Percentiles rank a stretch among this genome's conserved stretches.
Evolutionary conservation across 148 eudicot genomes (phyloP).

Genomic region (Cornus suecica): DNA sequence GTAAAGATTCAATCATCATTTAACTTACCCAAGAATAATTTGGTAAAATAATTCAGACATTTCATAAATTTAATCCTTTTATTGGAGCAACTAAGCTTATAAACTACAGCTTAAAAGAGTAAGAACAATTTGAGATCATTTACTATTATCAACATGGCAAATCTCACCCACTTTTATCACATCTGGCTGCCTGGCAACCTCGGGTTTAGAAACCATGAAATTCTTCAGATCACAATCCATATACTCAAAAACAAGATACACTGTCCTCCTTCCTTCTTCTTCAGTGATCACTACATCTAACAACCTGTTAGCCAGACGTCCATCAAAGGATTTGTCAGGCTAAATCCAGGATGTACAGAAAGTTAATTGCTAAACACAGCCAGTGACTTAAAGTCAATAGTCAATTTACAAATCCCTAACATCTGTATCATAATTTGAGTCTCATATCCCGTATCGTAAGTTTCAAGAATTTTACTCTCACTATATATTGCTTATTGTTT

Average conservation of each 20-base stretch:
- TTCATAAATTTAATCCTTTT: too few species aligned
- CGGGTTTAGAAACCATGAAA: neutral
- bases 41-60: neutral
- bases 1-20: neutral
- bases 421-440: neutral
- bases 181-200: neutral
- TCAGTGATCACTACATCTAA: conserved; percentile 4
- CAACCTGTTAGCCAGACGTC: neutral
- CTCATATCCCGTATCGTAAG: neutral
- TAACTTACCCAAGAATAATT: neutral
- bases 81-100: neutral
- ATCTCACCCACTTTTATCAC: neutral
- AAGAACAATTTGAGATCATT: too few species aligned
- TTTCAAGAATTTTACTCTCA: too few species aligned
- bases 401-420: neutral
- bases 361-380: neutral
- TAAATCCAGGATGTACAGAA: neutral
- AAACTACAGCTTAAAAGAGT: neutral
- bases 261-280: too few species aligned
- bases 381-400: neutral
- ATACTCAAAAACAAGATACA: conserved; percentile 1
- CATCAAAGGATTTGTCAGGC: neutral
- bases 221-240: neutral
- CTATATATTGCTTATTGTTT: too few species aligned
- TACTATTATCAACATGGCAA: neutral